Evolutionary conservation across 1,139 yeast species (phyloP), one percentile per base, ranked within the genome.

Genomic region (Candida glucosophila): DNA sequence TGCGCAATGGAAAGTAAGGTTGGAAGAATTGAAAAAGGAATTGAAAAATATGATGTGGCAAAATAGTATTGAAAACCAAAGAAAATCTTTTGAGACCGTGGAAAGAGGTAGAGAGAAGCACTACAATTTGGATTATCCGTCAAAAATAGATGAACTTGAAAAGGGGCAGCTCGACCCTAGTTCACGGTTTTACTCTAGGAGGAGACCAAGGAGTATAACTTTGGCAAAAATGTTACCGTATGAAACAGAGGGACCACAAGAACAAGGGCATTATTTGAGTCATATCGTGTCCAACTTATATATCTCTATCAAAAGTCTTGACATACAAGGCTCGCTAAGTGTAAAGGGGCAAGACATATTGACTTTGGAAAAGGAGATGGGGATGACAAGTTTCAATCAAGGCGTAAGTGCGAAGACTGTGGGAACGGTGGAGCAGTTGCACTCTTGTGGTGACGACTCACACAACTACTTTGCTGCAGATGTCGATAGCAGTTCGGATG

Each of bases 221-320:
- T 61, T 82, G 33, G 73, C 73, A 13, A 57, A 51, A n/a, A 44
- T 75, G 27, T 61, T 90, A 21, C 98, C 98, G 0, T 90, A 90
- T 48, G 57, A 61, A 22, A 70, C 79, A 1, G 97, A 86, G 49
- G 47, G 72, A 2, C 75, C 76, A 6, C 58, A 58, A 23, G 93
- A 82, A 34, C 81, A 76, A 32, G 79, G 85, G 11, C 70, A 68
- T 31, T 88, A 85, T 41, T 59, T 90, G 27, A 68, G 85, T 28
- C 93, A 79, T 44, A 81, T 90, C 17, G 67, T 86, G 17, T 69
- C 79, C 3, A 86, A 85, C 50, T 54, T 90, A 14, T 83, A 83
- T 48, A 72, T 83, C 31, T 85, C 95, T 8, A 69, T 85, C 30
- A 66, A 73, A 37, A 75, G 93, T 4, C 58, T 77, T 36, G 95